Evolutionary conservation across 2,329 filamentous ascomycete species (phyloP), one percentile per base, ranked within the genome.

Genomic region (Ophiostoma australiae): DNA sequence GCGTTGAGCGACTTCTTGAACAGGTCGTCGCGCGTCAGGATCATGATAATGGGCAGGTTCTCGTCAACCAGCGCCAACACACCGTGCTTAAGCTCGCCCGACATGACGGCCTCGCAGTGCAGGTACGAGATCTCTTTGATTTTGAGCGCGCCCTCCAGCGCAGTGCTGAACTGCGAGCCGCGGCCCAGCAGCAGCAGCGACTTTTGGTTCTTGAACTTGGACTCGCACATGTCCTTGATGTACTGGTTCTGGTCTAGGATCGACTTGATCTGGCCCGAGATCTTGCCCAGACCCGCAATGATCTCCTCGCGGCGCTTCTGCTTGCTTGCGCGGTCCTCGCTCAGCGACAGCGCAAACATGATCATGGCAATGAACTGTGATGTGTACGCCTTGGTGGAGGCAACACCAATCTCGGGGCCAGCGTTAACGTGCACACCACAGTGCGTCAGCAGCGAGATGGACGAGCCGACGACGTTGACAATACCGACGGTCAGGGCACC

Each of bases 61-160:
- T 99, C 95, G 78, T 99, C 95, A 72, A 99, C 95, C 74, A 99
- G 87, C 70, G 95, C 95, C 79, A 99, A 85, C 69, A 99, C 95
- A 86, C 95, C 95, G 82, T 99, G 95, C 89, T 99, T 99, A 77
- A 99, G 88, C 84, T 99, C 95, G 82, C 95, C 95, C 75, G 95
- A 98, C 95, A 99, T 99, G 85, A 99, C 95, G 77, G 95, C 95
- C 84, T 99, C 95, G 82, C 95, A 99, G 83, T 99, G 95, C 72
- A 99, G 91, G 83, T 99, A 99, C 23, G 94, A 98, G 78, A 99
- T 99, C 84, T 99, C 95, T 88, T 99, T 99, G 83, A 99, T 99
- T 87, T 99, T 99, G 76, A 99, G 86, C 68, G 95, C 95, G 82
- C 93, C 95, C 85, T 99, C 95, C 31, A 99, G 89, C 71, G 95